These are phyloP conservation scores for Gossypium rotundifolium DNA, from an alignment of 345 rosid genomes.

Conservation along the genomic window DNA sequence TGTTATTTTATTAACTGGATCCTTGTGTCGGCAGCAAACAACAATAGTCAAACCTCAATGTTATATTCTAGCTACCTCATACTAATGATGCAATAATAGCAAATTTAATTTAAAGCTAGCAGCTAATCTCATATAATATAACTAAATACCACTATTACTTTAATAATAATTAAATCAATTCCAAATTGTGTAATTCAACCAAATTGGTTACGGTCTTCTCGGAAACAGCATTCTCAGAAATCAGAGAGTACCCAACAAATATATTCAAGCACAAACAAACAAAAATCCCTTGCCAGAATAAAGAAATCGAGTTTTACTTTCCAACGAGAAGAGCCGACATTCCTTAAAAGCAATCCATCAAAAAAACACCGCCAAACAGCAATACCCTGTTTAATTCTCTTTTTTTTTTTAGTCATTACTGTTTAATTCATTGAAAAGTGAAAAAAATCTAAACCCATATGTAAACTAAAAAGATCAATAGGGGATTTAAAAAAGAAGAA, in stretches of 20 bases:
- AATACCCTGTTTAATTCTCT: background rate
- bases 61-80: background rate
- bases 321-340: background rate
- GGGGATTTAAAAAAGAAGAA: too few species aligned
- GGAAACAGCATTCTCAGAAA: background rate
- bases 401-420: too few species aligned
- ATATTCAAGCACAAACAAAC: background rate
- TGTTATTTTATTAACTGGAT: too few species aligned
- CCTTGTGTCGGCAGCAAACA: background rate
- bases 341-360: background rate
- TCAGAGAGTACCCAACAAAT: background rate
- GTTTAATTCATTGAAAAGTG: background rate
- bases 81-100: background rate
- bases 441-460: background rate
- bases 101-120: background rate
- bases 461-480: background rate
- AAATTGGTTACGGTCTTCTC: background rate
- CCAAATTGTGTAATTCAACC: background rate
- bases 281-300: background rate
- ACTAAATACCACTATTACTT: background rate
- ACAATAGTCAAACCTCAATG: background rate
- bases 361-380: slow-evolving; percentile 1
- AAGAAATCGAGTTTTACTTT: background rate
- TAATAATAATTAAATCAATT: background rate
- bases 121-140: background rate